Evolutionary conservation across 805 yeast genomes (phyloP).

Genomic region (Kodamaea leandrae): DNA sequence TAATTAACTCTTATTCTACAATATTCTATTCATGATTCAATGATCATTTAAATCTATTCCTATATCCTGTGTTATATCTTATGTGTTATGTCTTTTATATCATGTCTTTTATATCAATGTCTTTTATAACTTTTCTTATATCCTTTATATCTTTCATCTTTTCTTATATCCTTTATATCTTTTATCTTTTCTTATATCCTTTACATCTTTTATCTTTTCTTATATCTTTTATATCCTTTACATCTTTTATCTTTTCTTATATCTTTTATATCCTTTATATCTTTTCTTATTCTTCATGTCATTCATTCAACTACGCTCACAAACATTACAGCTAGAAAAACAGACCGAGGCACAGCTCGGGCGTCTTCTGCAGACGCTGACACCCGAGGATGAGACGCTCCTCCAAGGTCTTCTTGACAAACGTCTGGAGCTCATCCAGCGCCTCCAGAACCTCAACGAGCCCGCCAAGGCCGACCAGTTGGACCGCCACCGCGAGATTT

Average conservation of each 20-base stretch:
- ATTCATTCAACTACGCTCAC: conserved; percentile 66
- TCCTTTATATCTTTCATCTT: too few species aligned
- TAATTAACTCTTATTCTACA: too few species aligned
- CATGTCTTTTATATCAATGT: not conserved
- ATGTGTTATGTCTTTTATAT: too few species aligned
- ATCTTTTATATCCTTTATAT: not conserved
- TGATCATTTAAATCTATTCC: too few species aligned
- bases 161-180: not conserved
- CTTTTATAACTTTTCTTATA: not conserved
- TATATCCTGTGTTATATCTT: too few species aligned
- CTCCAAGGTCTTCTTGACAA: conserved; percentile 27
- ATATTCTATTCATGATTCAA: too few species aligned
- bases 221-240: not conserved
- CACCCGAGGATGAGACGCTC: conserved; percentile 24
- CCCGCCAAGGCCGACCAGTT: conserved; percentile 78
- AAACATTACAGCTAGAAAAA: conserved; percentile 66
- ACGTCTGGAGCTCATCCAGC: conserved; percentile 53
- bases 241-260: not conserved
- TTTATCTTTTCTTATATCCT: not conserved
- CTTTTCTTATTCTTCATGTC: conserved; percentile 11
- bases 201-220: not conserved
- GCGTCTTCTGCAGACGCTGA: conserved; percentile 41
- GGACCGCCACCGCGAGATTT: conserved; percentile 73
- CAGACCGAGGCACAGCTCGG: conserved; percentile 51
- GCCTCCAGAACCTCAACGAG: conserved; percentile 49